Evolutionary conservation across 116 monocot genomes (phyloP), one percentile per base, ranked within the genome.

Genomic region (Posidonia oceanica): DNA sequence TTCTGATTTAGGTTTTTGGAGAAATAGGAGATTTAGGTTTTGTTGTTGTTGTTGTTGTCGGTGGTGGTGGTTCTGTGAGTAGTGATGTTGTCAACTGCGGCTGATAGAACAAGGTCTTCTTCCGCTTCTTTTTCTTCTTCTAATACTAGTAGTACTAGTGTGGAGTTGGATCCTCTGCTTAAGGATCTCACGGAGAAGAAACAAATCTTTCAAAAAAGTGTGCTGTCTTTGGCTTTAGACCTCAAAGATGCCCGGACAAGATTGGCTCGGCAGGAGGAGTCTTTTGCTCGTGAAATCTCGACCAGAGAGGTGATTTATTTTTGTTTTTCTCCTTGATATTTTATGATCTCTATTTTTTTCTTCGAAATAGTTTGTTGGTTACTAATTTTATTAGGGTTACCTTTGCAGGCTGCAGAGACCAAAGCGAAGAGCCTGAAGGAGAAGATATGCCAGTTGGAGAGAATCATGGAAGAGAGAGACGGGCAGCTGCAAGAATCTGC

Each of bases 101-200:
- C 42, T 8, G 59, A 59, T 40, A 67, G 56, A 59, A 37, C 36
- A 63, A 20, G 52, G 39, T 5, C 66, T 21, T 38, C 40, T 3
- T 64, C 56, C 20, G 20, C 37, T 22, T 36, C 52, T 39, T 40
- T 58, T 7, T 54, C 53, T 41, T 15, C 37, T 3, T 48, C 70
- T 10, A 36, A 39, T 41, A 20, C 58, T 21, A n/a, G 8, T 58
- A 39, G 78, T 16, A 40, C 79, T 14, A 66, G 77, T 10, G 59
- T 70, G 41, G 88, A 91, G 56, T 64, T 85, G 73, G 97, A 97
- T 80, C 97, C 97, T 0, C 62, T 97, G 62, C 59, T 97, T 70
- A 92, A 79, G 75, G 97, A 92, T 82, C 80, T 97, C 0, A 77
- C 77, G 17, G 93, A 97, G 85, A 97, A 92, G 72, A 97, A 89